Evolutionary conservation across 331 rosid species (phyloP).

Genomic region (Saraca asoca): DNA sequence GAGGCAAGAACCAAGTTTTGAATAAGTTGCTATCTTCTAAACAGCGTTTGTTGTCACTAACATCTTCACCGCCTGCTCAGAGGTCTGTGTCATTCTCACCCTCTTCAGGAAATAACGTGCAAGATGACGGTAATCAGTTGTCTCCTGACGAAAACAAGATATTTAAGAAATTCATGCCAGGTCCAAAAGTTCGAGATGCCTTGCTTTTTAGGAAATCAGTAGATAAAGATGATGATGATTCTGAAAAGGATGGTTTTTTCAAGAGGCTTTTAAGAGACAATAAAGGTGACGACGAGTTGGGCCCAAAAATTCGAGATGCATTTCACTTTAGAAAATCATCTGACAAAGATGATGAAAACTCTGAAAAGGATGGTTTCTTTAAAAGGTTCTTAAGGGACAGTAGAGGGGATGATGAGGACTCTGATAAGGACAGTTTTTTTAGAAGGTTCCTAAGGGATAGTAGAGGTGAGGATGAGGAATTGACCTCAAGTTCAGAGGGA

Average conservation of each 20-base stretch:
- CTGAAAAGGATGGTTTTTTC: slow-evolving; percentile 91
- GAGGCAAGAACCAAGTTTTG: slow-evolving; percentile 81
- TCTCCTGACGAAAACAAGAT: slow-evolving; percentile 78
- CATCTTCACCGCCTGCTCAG: slow-evolving; percentile 70
- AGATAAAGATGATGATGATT: slow-evolving; percentile 71
- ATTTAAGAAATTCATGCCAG: slow-evolving; percentile 78
- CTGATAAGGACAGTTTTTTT: slow-evolving; percentile 83
- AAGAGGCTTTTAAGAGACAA: slow-evolving; percentile 86
- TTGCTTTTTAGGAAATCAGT: slow-evolving; percentile 80
- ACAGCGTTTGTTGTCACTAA: slow-evolving; percentile 70
- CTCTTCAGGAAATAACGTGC: slow-evolving; percentile 52
- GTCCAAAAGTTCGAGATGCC: slow-evolving; percentile 87
- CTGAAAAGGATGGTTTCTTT: slow-evolving; percentile 80
- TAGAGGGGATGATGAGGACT: slow-evolving; percentile 77
- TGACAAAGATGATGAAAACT: slow-evolving; percentile 71
- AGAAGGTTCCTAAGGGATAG: slow-evolving; percentile 75
- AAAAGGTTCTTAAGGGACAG: slow-evolving; percentile 79
- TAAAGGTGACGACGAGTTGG: slow-evolving; percentile 72
- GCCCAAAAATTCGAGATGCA: slow-evolving; percentile 72
- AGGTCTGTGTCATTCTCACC: slow-evolving; percentile 68
- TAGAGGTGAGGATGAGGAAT: slow-evolving; percentile 74
- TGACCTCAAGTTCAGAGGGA: slow-evolving; percentile 47
- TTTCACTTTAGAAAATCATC: slow-evolving; percentile 72
- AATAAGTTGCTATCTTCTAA: slow-evolving; percentile 75
- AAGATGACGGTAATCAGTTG: slow-evolving; percentile 55